A percentile compares a stretch with the other conserved stretches of the same genome.
phyloP scores from a whole-genome alignment of 129 eudicot genomes.

The Lactuca sativa region DNA sequence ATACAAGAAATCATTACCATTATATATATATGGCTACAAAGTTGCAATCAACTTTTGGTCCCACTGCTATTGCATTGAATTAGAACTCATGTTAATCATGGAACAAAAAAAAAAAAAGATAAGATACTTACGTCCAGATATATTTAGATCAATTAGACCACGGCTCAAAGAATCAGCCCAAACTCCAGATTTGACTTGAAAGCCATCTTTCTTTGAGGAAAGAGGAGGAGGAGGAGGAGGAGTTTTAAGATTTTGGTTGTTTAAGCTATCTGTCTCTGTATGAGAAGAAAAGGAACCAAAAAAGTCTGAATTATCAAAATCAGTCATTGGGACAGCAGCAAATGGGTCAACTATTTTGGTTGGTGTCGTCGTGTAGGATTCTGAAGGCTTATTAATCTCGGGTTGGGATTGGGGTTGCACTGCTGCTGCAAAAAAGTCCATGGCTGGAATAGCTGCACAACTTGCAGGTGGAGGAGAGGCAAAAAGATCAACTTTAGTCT shows the following conservation, averaged over 20 bases:
- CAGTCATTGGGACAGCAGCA: conserved; percentile 82
- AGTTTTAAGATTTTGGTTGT: conserved; percentile 40
- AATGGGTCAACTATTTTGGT: conserved; percentile 70
- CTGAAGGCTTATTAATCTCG: conserved; percentile 47
- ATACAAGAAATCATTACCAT: too few species aligned
- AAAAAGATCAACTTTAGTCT: conserved; percentile 75
- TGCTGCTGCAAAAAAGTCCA: conserved; percentile 78
- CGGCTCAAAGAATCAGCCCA: conserved; percentile 99
- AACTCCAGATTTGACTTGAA: conserved; percentile 97
- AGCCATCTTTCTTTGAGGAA: conserved; percentile 58
- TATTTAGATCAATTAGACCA: conserved; percentile 92
- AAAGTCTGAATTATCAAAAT: conserved; percentile 63
- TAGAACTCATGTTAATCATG: background rate
- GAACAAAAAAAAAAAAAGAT: background rate
- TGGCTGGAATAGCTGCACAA: conserved; percentile 49
- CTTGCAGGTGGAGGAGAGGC: conserved; percentile 61
- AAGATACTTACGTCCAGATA: conserved; percentile 75
- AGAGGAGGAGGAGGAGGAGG: conserved; percentile 37
- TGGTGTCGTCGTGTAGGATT: conserved; percentile 32
- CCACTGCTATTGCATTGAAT: too few species aligned
- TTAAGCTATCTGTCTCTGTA: conserved; percentile 39
- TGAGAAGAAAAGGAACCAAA: conserved; percentile 70
- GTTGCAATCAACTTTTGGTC: background rate
- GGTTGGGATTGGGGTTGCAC: conserved; percentile 40
- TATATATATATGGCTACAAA: too few species aligned